Conservation (phyloP, 2,329 filamentous ascomycete species). For the Cercospora nicotianae region DNA sequence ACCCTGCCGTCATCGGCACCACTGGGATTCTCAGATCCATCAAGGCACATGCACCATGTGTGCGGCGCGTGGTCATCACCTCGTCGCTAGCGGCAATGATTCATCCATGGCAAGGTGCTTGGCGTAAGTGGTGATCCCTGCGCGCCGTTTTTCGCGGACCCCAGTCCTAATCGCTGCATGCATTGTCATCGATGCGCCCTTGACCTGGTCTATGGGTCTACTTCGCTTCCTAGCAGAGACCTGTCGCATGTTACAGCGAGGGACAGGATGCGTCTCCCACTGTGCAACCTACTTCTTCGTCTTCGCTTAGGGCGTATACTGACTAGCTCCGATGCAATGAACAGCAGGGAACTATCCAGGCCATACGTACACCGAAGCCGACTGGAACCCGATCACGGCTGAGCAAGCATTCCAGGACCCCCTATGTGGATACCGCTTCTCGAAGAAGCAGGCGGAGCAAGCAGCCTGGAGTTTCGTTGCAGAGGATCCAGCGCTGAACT, state of each 20-base stretch:
- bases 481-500: conserved; percentile 2
- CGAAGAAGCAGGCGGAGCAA: conserved; percentile 9
- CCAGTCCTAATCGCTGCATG: neutral
- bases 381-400: conserved; percentile 13
- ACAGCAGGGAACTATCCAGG: conserved; percentile 10
- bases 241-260: neutral
- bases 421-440: conserved; percentile 1
- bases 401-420: conserved; percentile 8
- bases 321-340: neutral
- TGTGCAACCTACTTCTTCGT: neutral
- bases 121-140: conserved; percentile 5
- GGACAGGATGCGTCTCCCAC: neutral
- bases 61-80: conserved; percentile 11
- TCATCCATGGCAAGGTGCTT: neutral
- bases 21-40: conserved; percentile 2
- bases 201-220: neutral
- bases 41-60: conserved; percentile 1
- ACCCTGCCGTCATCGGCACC: conserved; percentile 10
- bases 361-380: neutral
- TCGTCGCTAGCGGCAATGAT: conserved; percentile 10
- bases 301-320: neutral
- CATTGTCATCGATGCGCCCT: neutral
- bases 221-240: neutral
- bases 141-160: neutral
- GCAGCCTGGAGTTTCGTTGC: conserved; percentile 6